These are phyloP conservation scores for Macrocystidia cucumis DNA, from an alignment of 1,284 basidiomycete genomes.

Conservation along the genomic window DNA sequence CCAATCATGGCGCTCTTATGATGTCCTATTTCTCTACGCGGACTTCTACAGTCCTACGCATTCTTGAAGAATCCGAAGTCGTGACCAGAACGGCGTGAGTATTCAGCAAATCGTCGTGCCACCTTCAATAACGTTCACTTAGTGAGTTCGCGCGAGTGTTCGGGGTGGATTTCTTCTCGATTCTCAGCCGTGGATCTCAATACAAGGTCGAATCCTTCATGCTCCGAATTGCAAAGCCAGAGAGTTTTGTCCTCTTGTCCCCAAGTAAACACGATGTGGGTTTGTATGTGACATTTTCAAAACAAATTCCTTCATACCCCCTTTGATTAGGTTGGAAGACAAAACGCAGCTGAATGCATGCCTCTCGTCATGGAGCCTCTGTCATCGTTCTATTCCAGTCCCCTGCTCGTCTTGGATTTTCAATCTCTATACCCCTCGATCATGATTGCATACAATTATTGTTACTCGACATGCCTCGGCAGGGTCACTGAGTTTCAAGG, in stretches of 20 bases:
- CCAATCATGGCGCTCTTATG: constrained; percentile 47
- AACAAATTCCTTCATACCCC: constrained; percentile 1
- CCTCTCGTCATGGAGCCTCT: constrained; percentile 93
- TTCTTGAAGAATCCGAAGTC: constrained; percentile 75
- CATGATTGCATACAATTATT: constrained; percentile 99
- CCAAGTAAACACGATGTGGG: constrained; percentile 79
- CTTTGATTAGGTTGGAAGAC: constrained; percentile 73
- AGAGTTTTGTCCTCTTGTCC: constrained; percentile 84
- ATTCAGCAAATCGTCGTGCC: background rate
- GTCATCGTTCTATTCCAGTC: constrained; percentile 89
- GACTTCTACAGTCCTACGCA: constrained; percentile 61
- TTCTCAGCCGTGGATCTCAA: constrained; percentile 91
- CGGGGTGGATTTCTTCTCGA: constrained; percentile 95
- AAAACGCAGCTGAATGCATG: constrained; percentile 94
- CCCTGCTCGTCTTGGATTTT: constrained; percentile 91
- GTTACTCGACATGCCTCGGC: constrained; percentile 95
- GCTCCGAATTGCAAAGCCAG: constrained; percentile 97
- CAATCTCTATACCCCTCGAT: constrained; percentile 94
- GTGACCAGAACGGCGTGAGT: constrained; percentile 85
- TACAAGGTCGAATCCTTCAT: constrained; percentile 99
- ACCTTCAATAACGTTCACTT: constrained; percentile 1
- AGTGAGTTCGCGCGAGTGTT: constrained; percentile 97
- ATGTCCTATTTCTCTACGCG: constrained; percentile 61
- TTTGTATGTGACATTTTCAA: constrained; percentile 8
- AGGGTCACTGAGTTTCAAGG: constrained; percentile 81